phyloP scores from a whole-genome alignment of 139 green algal species.

The Spirogloea muscicola region DNA sequence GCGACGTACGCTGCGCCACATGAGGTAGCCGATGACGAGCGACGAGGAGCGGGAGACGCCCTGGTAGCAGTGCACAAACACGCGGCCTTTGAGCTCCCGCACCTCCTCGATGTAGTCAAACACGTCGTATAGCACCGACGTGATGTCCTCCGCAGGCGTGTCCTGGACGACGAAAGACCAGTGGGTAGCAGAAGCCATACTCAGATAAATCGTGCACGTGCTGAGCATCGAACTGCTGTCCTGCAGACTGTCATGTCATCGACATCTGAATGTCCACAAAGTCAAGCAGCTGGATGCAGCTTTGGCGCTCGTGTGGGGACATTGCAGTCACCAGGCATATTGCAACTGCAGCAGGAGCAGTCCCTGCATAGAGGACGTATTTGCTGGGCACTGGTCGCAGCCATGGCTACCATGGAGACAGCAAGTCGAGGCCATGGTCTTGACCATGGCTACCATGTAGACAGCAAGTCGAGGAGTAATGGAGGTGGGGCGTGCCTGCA shows the following conservation, averaged over 20 bases:
- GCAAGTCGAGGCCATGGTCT: neutral
- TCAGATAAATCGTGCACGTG: slow-evolving; percentile 41
- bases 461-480: neutral
- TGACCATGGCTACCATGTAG: neutral
- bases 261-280: neutral
- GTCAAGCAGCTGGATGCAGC: neutral
- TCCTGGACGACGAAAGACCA: no score
- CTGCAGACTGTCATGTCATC: neutral
- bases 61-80: slow-evolving; percentile 90
- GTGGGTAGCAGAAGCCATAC: no score
- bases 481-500: slow-evolving; percentile 71
- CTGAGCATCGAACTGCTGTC: neutral
- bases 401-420: neutral
- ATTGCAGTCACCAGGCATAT: neutral
- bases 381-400: neutral
- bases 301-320: neutral
- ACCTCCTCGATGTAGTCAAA: slow-evolving; percentile 91
- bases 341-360: no score
- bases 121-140: slow-evolving; percentile 84
- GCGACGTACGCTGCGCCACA: slow-evolving; percentile 68
- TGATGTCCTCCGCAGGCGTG: slow-evolving; percentile 83
- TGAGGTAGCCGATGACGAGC: slow-evolving; percentile 88
- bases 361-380: no score
- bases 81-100: slow-evolving; percentile 50
- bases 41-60: slow-evolving; percentile 83